A percentile compares a stretch with the other conserved stretches of the same genome.
Conservation (phyloP, 352 stramenopile species). For the Phytopythium ostracodes region DNA sequence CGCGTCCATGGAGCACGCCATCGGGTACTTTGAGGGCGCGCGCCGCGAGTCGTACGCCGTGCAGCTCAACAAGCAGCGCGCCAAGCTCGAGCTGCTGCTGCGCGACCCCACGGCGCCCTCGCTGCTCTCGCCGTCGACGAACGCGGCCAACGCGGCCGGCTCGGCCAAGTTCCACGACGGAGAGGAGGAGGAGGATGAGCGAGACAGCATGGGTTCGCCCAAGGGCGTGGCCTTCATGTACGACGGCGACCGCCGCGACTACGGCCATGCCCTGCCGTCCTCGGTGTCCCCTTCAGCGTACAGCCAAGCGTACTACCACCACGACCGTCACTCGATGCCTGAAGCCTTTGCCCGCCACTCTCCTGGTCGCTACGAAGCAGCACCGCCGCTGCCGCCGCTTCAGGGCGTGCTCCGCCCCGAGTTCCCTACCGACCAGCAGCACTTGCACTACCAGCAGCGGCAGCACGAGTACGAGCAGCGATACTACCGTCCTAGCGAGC, state of each 20-base stretch:
- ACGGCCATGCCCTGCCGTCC: background rate
- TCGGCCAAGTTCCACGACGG: constrained; percentile 12
- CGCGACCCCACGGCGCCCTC: constrained; percentile 45
- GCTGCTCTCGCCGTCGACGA: constrained; percentile 4
- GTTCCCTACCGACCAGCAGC: background rate
- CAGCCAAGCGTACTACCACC: constrained; percentile 1
- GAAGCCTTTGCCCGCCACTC: constrained; percentile 2
- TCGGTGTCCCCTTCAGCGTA: background rate
- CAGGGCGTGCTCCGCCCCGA: constrained; percentile 5
- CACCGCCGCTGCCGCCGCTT: background rate
- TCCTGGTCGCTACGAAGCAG: background rate
- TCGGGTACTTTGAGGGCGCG: constrained; percentile 67
- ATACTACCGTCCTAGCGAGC: background rate
- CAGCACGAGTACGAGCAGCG: constrained; percentile 5
- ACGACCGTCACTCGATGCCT: background rate
- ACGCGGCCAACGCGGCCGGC: background rate
- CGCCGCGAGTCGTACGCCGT: constrained; percentile 67
- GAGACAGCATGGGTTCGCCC: background rate
- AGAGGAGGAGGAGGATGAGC: constrained; percentile 2
- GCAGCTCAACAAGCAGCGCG: constrained; percentile 71
- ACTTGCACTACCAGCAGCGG: background rate
- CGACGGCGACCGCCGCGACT: background rate
- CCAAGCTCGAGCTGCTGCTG: constrained; percentile 62
- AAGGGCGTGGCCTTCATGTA: constrained; percentile 1
- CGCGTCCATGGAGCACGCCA: constrained; percentile 80